phyloP scores from a whole-genome alignment of 345 rosid species.

The Turnera subulata region DNA sequence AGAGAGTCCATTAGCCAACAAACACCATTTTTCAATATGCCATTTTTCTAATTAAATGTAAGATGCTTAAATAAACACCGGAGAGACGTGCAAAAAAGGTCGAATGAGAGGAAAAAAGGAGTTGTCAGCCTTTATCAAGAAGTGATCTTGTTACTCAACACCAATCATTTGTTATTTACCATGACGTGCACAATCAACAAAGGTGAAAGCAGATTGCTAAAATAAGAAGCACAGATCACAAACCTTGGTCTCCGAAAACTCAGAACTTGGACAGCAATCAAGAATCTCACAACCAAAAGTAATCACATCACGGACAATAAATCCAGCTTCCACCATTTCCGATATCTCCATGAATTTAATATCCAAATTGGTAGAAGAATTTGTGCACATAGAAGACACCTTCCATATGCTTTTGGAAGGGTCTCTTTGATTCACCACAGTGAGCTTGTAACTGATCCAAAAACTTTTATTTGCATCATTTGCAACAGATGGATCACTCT shows the following conservation, averaged over 20 bases:
- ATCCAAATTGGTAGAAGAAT: background rate
- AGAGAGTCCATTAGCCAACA: too few relatives aligned
- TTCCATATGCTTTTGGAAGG: constrained; percentile 11
- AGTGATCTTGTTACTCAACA: too few relatives aligned
- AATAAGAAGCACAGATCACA: background rate
- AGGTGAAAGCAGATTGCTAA: too few relatives aligned
- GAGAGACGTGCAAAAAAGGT: too few relatives aligned
- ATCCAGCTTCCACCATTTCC: constrained; percentile 13
- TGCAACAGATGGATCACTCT: constrained; percentile 9
- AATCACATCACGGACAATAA: constrained; percentile 10
- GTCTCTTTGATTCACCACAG: constrained; percentile 15
- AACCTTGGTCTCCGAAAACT: constrained; percentile 13
- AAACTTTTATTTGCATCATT: constrained; percentile 12
- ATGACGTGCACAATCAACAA: too few relatives aligned
- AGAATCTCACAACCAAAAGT: constrained; percentile 17
- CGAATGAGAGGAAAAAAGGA: too few relatives aligned
- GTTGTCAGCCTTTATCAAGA: too few relatives aligned
- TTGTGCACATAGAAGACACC: constrained; percentile 13
- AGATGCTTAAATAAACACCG: too few relatives aligned
- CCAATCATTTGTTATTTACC: too few relatives aligned
- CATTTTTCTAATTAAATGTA: too few relatives aligned
- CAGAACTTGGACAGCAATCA: constrained; percentile 19
- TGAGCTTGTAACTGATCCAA: constrained; percentile 18
- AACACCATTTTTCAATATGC: too few relatives aligned
- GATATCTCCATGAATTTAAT: constrained; percentile 10